Evolutionary conservation across 1,139 yeast genomes (phyloP), one percentile per base, ranked within the genome.

Genomic region (Blastobotrys indianensis): DNA sequence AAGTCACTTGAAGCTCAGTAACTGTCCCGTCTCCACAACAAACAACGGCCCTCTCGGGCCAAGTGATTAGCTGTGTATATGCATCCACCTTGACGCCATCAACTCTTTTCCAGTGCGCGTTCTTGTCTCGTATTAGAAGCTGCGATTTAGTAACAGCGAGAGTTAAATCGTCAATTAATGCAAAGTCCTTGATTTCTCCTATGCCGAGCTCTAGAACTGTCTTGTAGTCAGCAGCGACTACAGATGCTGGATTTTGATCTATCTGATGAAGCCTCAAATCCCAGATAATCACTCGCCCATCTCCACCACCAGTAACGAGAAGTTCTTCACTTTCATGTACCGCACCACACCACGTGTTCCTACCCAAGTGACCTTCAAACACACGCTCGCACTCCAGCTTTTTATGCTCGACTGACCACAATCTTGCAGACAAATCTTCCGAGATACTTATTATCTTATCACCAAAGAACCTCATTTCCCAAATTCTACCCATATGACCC

Each of bases 401-500:
- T 60, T 58, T 51, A 1, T 28, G 33, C 2, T 20, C n/a, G 4
- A 52, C 15, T 7, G 45, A 64, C 98, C 98, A 92, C 0, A 82
- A 60, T 53, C 97, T 74, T n/a, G 86, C 77, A 0, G 95, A 82
- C 57, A 94, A 79, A 64, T 92, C 98, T 63, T 92, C 98, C 8
- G 96, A 88, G 11, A 81, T 79, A 65, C 94, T 83, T 25, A 77
- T 68, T 1, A 82, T 60, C 10, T 63, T 59, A 1, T 58, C 53
- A 36, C 66, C 61, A 6, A 62, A 64, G 62, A 88, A 87, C 38
- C 73, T 73, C 45, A 92, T 70, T 37, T 76, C 77, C 98, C 98
- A 92, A 37, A 92, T 88, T 60, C 98, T 75, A 0, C 97, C 90
- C 2, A 85, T 83, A 62, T 92, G 98, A 12, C 97, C 97, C 97